Evolutionary conservation across 2,329 filamentous ascomycete species (phyloP).

Genomic region (Colletotrichum coccodes): DNA sequence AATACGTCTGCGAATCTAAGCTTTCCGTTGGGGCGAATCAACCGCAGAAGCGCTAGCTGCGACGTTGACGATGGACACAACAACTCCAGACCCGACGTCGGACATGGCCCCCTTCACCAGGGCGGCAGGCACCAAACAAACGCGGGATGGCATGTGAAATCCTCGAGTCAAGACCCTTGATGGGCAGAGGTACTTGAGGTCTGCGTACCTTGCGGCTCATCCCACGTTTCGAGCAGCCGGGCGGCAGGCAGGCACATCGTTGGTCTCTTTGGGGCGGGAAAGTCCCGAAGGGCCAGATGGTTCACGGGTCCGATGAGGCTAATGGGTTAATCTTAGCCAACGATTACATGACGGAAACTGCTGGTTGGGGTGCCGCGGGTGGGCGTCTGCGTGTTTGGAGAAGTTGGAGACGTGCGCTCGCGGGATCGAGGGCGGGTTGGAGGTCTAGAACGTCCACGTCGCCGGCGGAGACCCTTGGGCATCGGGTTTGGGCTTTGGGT

Average conservation of each 20-base stretch:
- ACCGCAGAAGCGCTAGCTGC: background rate
- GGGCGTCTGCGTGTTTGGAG: background rate
- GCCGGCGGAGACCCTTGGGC: background rate
- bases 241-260: background rate
- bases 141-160: constrained; percentile 13
- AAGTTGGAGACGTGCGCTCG: background rate
- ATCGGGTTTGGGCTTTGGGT: background rate
- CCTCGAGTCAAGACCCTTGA: background rate
- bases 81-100: background rate
- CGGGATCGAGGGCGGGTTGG: background rate
- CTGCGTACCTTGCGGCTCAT: constrained; percentile 16
- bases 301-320: background rate
- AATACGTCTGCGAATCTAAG: background rate
- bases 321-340: constrained; percentile 27
- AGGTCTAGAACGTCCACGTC: background rate
- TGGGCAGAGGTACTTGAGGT: background rate
- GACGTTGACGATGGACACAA: background rate
- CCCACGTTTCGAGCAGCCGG: background rate
- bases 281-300: background rate
- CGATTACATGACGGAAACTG: constrained; percentile 22
- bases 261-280: background rate
- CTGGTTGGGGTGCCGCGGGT: background rate
- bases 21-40: background rate
- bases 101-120: background rate
- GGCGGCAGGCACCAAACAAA: background rate